These are phyloP conservation scores for Seiridium cupressi DNA, from an alignment of 2,329 filamentous ascomycete genomes.

Conservation along the genomic window DNA sequence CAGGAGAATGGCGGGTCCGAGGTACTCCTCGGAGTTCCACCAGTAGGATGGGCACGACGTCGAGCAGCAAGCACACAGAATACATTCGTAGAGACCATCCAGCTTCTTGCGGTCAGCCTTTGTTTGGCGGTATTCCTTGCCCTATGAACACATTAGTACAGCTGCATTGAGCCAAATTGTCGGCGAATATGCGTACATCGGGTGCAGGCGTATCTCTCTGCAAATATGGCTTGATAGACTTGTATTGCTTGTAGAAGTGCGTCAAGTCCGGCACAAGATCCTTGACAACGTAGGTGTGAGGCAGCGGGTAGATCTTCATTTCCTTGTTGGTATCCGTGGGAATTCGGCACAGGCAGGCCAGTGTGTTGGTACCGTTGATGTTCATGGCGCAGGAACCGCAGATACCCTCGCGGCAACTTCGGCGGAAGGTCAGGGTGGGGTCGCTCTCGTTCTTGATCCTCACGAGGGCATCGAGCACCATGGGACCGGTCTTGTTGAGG, in stretches of 20 bases:
- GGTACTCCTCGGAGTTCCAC: conserved; percentile 99
- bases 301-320: conserved; percentile 93
- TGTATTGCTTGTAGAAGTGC: conserved; percentile 99
- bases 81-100: conserved; percentile 98
- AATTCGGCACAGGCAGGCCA: conserved; percentile 98
- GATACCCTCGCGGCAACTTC: conserved; percentile 96
- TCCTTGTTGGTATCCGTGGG: conserved; percentile 78
- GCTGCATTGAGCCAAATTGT: background rate
- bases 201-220: conserved; percentile 82
- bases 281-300: conserved; percentile 99
- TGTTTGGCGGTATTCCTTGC: conserved; percentile 87
- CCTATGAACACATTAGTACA: conserved; percentile 47
- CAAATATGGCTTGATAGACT: conserved; percentile 98
- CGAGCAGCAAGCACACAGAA: conserved; percentile 98
- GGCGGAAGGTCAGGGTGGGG: conserved; percentile 91
- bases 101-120: conserved; percentile 95
- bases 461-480: conserved; percentile 96
- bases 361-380: conserved; percentile 97
- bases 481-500: conserved; percentile 97
- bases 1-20: conserved; percentile 92
- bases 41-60: conserved; percentile 99
- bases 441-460: conserved; percentile 99
- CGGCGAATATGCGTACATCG: conserved; percentile 61
- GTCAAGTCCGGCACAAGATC: conserved; percentile 97
- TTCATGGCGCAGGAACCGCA: conserved; percentile 99